phyloP scores from a whole-genome alignment of 164 flowering plant species.

The Annona squamosa region DNA sequence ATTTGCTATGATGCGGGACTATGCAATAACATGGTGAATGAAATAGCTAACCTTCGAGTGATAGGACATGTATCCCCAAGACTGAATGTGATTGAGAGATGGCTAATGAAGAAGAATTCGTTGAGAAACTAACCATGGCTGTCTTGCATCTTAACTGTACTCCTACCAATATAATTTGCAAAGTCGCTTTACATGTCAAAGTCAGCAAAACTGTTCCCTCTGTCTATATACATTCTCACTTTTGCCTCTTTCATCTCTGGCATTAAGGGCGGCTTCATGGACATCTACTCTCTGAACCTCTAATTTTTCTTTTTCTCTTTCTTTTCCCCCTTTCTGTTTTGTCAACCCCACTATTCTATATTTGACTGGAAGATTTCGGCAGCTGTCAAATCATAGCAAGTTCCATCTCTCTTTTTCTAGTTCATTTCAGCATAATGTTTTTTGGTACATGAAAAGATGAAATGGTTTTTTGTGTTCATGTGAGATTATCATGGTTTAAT shows the following conservation, averaged over 20 bases:
- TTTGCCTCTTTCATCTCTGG: not conserved
- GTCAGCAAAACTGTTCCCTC: not conserved
- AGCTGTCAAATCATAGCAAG: not conserved
- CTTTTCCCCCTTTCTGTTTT: not conserved
- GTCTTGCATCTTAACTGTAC: not conserved
- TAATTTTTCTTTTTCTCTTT: no score
- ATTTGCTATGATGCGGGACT: not conserved
- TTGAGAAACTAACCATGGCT: not conserved
- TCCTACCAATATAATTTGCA: not conserved
- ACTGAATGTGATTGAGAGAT: not conserved
- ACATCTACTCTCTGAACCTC: not conserved
- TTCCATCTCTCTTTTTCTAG: conserved; percentile 2
- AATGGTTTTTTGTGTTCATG: not conserved
- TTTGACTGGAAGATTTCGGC: not conserved
- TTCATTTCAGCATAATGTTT: not conserved
- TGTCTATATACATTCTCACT: not conserved
- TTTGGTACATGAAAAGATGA: conserved; percentile 2
- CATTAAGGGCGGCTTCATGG: not conserved
- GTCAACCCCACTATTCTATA: conserved; percentile 1
- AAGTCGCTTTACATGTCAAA: not conserved
- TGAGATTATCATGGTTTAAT: conserved; percentile 15
- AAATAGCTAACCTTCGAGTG: not conserved
- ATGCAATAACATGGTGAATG: not conserved
- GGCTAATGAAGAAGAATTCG: not conserved
- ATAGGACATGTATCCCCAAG: not conserved